These are phyloP conservation scores for Tylopilus intermedius DNA, from an alignment of 768 basidiomycete species.

Conservation along the genomic window DNA sequence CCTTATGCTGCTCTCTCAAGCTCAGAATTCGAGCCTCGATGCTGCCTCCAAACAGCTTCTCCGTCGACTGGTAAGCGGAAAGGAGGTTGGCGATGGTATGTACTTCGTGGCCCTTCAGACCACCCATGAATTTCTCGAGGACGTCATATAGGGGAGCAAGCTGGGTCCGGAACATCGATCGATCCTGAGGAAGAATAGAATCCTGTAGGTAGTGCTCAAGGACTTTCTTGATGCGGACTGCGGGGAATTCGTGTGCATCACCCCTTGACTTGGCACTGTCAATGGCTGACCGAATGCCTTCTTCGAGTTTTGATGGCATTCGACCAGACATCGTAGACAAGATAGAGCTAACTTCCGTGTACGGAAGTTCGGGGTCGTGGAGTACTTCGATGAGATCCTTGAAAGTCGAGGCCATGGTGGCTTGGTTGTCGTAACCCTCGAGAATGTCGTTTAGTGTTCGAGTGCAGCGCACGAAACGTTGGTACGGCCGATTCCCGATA, in stretches of 20 bases:
- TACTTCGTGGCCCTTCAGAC: conserved; percentile 84
- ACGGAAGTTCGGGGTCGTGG: conserved; percentile 82
- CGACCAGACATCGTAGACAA: conserved; percentile 88
- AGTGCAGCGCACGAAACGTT: conserved; percentile 70
- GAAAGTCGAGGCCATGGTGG: conserved; percentile 79
- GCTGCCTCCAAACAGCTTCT: conserved; percentile 89
- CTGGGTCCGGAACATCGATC: conserved; percentile 70
- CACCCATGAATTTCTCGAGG: conserved; percentile 73
- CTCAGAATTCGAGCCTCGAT: conserved; percentile 89
- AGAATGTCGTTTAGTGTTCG: conserved; percentile 84
- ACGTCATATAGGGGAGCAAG: conserved; percentile 67
- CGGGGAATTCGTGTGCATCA: conserved; percentile 83
- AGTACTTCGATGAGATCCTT: conserved; percentile 83
- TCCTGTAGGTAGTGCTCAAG: conserved; percentile 84
- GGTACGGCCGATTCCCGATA: conserved; percentile 85
- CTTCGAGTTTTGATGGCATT: conserved; percentile 89
- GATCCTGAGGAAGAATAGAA: conserved; percentile 74
- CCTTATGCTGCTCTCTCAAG: conserved; percentile 89
- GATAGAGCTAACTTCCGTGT: conserved; percentile 76
- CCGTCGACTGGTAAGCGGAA: conserved; percentile 75
- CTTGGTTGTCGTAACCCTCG: conserved; percentile 95
- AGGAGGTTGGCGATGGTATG: conserved; percentile 72
- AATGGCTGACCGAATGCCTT: conserved; percentile 71
- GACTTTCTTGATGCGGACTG: conserved; percentile 76
- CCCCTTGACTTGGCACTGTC: conserved; percentile 72